Evolutionary conservation across 306 rosid genomes (phyloP).

Genomic region (Prinsepia uniflora): DNA sequence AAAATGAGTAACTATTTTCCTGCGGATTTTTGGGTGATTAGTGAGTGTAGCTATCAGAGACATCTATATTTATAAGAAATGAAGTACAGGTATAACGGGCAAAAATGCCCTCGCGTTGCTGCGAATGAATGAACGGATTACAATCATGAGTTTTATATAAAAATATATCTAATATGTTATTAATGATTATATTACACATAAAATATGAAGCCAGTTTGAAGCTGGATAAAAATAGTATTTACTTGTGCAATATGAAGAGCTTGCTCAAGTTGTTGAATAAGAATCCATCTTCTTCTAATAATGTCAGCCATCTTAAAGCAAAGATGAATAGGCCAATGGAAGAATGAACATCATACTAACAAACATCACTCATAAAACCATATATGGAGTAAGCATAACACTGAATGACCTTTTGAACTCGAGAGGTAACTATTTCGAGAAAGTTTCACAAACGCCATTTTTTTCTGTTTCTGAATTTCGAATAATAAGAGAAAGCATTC

Average conservation of each 20-base stretch:
- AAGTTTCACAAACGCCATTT: neutral
- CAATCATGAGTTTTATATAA: neutral
- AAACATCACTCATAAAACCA: neutral
- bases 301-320: conserved; percentile 59
- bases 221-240: conserved; percentile 6
- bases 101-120: too few species aligned
- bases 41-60: too few species aligned
- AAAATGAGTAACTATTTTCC: too few species aligned
- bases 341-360: conserved; percentile 9
- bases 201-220: neutral
- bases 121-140: too few species aligned
- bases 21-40: too few species aligned
- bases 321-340: conserved; percentile 21
- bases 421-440: conserved; percentile 41
- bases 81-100: too few species aligned
- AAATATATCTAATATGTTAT: too few species aligned
- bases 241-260: conserved; percentile 77
- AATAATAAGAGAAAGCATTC: too few species aligned
- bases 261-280: conserved; percentile 91
- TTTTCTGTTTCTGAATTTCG: too few species aligned
- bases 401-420: conserved; percentile 19
- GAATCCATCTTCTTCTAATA: conserved; percentile 84
- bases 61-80: too few species aligned
- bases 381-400: neutral
- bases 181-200: neutral